phyloP scores from a whole-genome alignment of 2,329 filamentous ascomycete species.

The Laburnicola sp. region DNA sequence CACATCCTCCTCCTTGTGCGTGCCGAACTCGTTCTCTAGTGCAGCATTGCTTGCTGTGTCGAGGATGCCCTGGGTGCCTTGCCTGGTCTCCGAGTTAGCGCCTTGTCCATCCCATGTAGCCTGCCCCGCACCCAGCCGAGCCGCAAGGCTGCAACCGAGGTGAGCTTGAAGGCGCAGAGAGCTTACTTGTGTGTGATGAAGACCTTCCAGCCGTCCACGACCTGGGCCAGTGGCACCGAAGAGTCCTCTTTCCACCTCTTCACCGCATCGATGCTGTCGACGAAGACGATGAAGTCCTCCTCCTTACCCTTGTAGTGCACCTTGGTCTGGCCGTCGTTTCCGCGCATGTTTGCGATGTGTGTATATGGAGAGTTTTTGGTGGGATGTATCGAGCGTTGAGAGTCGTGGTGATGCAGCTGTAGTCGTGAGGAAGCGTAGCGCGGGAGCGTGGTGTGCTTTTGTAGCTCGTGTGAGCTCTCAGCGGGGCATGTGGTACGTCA shows the following conservation, averaged over 20 bases:
- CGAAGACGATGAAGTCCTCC: slow-evolving; percentile 71
- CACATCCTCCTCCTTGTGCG: slow-evolving; percentile 74
- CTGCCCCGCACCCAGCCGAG: background rate
- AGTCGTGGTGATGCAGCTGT: slow-evolving; percentile 2
- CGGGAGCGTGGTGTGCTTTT: slow-evolving; percentile 25
- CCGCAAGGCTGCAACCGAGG: background rate
- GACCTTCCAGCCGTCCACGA: slow-evolving; percentile 85
- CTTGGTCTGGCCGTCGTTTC: slow-evolving; percentile 67
- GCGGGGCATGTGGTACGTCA: slow-evolving; percentile 30
- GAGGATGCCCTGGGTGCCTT: slow-evolving; percentile 79
- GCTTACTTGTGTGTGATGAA: slow-evolving; percentile 86
- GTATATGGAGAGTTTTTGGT: slow-evolving; percentile 6
- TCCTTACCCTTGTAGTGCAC: slow-evolving; percentile 80
- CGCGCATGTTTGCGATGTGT: slow-evolving; percentile 37
- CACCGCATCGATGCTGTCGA: slow-evolving; percentile 64
- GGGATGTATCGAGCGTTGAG: background rate
- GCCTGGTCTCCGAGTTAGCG: slow-evolving; percentile 55
- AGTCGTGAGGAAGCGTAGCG: slow-evolving; percentile 4
- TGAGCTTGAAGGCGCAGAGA: slow-evolving; percentile 16
- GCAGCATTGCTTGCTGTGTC: slow-evolving; percentile 74
- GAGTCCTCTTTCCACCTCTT: slow-evolving; percentile 83
- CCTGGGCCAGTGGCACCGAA: slow-evolving; percentile 76
- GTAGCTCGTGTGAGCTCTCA: slow-evolving; percentile 36
- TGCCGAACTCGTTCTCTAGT: slow-evolving; percentile 87
- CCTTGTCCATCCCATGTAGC: background rate